These are phyloP conservation scores for Hyaloperonospora arabidopsidis DNA, from an alignment of 352 stramenopile species.

Conservation along the genomic window DNA sequence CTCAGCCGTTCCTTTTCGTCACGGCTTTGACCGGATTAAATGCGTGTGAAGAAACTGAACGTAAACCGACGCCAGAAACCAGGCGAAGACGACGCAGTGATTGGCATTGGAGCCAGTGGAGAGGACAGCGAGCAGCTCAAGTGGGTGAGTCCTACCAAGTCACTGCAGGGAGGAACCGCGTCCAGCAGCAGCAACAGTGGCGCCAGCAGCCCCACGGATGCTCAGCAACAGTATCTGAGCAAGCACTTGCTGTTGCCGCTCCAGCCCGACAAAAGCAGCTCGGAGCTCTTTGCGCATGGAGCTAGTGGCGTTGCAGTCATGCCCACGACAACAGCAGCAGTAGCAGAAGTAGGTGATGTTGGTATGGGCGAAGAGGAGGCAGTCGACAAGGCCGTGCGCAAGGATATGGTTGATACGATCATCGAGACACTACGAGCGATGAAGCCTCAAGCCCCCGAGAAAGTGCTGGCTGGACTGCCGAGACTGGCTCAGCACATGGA, in stretches of 20 bases:
- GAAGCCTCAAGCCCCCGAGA: constrained; percentile 91
- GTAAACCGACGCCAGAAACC: constrained; percentile 52
- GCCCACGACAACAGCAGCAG: constrained; percentile 10
- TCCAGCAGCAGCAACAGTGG: constrained; percentile 24
- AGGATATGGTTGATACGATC: constrained; percentile 59
- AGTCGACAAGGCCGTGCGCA: constrained; percentile 27
- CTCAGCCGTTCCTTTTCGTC: not conserved
- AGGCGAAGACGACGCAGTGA: constrained; percentile 47
- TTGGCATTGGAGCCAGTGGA: constrained; percentile 11
- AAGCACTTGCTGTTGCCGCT: constrained; percentile 17
- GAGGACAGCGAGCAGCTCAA: constrained; percentile 32
- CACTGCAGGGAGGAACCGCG: constrained; percentile 1
- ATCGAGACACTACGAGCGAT: constrained; percentile 87
- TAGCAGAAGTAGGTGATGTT: constrained; percentile 1
- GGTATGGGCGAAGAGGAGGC: constrained; percentile 30
- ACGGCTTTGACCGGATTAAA: constrained; percentile 16
- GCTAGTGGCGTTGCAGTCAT: constrained; percentile 8
- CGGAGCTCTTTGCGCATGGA: constrained; percentile 10
- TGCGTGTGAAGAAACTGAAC: constrained; percentile 78
- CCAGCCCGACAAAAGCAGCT: constrained; percentile 12
- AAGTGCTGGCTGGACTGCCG: constrained; percentile 92
- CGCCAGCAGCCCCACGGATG: constrained; percentile 38
- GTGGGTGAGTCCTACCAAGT: constrained; percentile 42
- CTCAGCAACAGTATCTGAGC: constrained; percentile 21
- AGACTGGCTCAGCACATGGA: constrained; percentile 94